Evolutionary conservation across 805 yeast species (phyloP), one percentile per base, ranked within the genome.

Genomic region (Limtongozyma cylindracea): DNA sequence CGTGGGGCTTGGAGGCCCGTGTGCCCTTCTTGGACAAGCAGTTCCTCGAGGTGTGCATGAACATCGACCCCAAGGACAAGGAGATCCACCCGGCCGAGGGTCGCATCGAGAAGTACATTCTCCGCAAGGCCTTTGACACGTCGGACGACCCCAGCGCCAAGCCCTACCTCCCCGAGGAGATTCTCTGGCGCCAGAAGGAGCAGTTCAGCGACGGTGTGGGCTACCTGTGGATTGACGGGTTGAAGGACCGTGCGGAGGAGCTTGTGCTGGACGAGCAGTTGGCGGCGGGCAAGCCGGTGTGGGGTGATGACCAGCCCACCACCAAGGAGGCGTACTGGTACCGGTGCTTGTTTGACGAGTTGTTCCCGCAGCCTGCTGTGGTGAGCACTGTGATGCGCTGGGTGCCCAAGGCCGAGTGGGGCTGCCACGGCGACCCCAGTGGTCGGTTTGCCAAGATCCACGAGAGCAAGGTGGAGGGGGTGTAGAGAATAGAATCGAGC

Each of bases 321-420:
- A 88, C 98, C 22, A 88, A 88, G 62, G 99, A 88, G 60, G 96
- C 98, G 20, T 88, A 80, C 65, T 88, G 93, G 91, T 88, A 88
- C 65, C 72, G 99, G 63, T 61, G 72, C 43, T 76, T 80, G 61
- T 88, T 88, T 39, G 98, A 88, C 50, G 91, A 74, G 39, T 52
- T 77, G 37, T 88, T 80, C 73, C 32, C 39, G 23, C 68, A 70
- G 37, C 59, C 67, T 49, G 88, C 94, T 32, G 98, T 91, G 31
- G 95, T 93, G 27, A 54, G 67, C 19, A 88, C 98, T 11, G 99
- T 88, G 28, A 80, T 77, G 95, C 73, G 98, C 62, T 88, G 99
- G 99, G 53, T 88, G 50, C 99, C 99, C 45, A 88, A 88, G 62
- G 96, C 96, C 30, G 98, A 88, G 49, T 88, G 99, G 99, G 99